Evolutionary conservation across 1,284 basidiomycete genomes (phyloP), one percentile per base, ranked within the genome.

Genomic region (Cryptococcus sp.): DNA sequence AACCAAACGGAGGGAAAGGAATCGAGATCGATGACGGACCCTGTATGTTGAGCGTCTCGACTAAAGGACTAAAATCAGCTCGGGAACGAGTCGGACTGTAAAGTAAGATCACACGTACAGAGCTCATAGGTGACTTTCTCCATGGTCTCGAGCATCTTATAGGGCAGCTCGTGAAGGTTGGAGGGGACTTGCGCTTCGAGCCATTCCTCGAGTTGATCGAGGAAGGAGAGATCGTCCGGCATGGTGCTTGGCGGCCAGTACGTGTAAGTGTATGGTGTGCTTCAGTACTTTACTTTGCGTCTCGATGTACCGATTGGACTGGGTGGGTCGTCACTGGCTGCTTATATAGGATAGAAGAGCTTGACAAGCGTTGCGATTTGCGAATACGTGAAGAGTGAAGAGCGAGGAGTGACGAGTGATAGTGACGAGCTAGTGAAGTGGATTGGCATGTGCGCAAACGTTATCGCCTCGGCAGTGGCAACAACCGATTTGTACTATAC

Each of bases 151-250:
- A 76, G 60, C 69, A 78, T 69, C 65, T 72, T 68, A 45, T 63
- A 64, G 8, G 77, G 76, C 19, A 78, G 66, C 42, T 77, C 76
- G 47, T 73, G 68, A 22, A 78, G 59, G 61, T 78, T 75, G 23
- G 59, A 47, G 5, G 77, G 76, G 35, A 79, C 70, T 61, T 77
- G 75, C 1, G 67, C 65, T 57, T 77, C 71, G 41, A 78, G 65
- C 73, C 77, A 77, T 53, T 75, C 68, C 62, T 78, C 76, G 56
- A 79, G 68, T 60, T 78, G 71, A 63, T 76, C 75, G 48, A 77
- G 71, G 52, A 79, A 60, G 2, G 64, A 61, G 35, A 63, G 54
- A 41, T 76, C 72, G 60, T 72, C 72, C 5, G 25, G 23, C 23
- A n/a, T 31, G 15, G 48, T 50, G 48, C n/a, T 22, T 27, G 22